Conservation (phyloP, 129 eudicot genomes). For the Artemisia annua region DNA sequence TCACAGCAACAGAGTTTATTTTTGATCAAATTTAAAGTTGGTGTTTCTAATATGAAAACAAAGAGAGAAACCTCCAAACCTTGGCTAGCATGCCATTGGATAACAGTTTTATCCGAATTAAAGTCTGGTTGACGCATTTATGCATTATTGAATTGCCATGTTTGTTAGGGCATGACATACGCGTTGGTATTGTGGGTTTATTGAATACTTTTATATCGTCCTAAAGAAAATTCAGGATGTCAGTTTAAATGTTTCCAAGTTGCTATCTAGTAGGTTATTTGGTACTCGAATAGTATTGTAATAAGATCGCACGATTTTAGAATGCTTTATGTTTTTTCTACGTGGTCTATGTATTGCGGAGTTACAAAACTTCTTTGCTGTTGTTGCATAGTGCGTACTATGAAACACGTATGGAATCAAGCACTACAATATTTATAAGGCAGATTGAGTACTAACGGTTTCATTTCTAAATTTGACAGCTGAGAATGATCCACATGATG, state of each 20-base stretch:
- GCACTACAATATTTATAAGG: neutral
- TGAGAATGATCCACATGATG: conserved; percentile 83
- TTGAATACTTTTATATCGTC: no score
- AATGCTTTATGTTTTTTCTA: neutral
- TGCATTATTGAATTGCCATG: neutral
- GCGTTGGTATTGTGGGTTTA: neutral
- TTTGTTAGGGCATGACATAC: neutral
- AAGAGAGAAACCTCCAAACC: neutral
- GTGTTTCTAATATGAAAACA: neutral
- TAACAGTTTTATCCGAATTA: neutral
- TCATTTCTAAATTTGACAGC: conserved; percentile 38
- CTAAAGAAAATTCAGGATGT: neutral
- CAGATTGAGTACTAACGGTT: neutral
- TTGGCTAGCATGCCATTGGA: neutral
- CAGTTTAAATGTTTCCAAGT: neutral
- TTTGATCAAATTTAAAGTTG: neutral
- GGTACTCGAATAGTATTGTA: neutral
- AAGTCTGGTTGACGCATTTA: no score
- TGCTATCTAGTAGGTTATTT: neutral
- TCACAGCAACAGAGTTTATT: neutral
- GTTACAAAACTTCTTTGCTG: no score
- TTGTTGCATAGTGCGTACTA: neutral
- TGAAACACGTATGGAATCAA: neutral
- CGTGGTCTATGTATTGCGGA: no score
- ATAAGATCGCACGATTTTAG: neutral